These are phyloP conservation scores for Tulasnella sp. DNA, from an alignment of 768 basidiomycete genomes.

Conservation along the genomic window DNA sequence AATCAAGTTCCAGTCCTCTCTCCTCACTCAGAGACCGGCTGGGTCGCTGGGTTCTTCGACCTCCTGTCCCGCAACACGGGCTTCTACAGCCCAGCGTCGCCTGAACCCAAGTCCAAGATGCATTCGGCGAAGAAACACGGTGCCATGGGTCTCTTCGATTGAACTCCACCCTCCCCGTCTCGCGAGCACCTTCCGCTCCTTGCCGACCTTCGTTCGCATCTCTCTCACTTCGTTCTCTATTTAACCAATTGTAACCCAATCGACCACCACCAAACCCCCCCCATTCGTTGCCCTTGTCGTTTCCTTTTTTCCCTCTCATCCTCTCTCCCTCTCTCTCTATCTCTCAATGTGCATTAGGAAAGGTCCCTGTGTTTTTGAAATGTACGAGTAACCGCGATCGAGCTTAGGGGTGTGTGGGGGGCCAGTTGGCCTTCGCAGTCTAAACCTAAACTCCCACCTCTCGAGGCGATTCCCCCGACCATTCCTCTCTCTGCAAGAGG, in stretches of 20 bases:
- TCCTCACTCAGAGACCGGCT: conserved; percentile 1
- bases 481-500: not conserved
- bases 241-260: too few species aligned
- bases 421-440: not conserved
- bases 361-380: not conserved
- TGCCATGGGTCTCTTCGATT: conserved; percentile 25
- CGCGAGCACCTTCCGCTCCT: not conserved
- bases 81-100: not conserved
- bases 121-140: conserved; percentile 18
- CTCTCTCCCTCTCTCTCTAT: not conserved
- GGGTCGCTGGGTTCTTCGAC: conserved; percentile 22
- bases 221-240: conserved; percentile 10
- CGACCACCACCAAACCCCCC: not conserved
- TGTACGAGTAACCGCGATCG: not conserved
- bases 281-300: not conserved
- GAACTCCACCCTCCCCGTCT: not conserved
- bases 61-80: conserved; percentile 14
- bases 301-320: too few species aligned
- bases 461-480: not conserved
- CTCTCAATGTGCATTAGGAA: conserved; percentile 5
- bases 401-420: not conserved
- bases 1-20: conserved; percentile 24
- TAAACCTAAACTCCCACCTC: not conserved
- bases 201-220: not conserved
- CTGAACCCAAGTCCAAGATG: conserved; percentile 13